Evolutionary conservation across 176 grass and related monocot genomes (phyloP), one percentile per base, ranked within the genome.

Genomic region (Aegilops umbellulata): DNA sequence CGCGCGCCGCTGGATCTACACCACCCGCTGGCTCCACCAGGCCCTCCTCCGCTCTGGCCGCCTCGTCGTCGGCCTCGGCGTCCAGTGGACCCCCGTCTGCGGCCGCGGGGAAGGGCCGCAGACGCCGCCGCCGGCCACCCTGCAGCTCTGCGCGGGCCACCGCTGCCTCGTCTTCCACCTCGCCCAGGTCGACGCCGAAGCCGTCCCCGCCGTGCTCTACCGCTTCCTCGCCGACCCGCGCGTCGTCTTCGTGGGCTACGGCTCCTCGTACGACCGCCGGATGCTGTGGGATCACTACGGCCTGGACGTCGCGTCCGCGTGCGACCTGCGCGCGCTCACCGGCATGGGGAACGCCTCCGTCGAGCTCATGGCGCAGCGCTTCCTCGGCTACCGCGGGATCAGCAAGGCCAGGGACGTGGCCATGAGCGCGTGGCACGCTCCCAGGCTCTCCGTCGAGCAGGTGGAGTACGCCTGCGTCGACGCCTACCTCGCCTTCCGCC

Each of bases 151-250:
- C 85, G 69, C 53, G 3, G 85, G 88, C 44, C 35, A 69, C 72
- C 42, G 82, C 24, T 83, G 82, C 80, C 82, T 91, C 30, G 51
- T 93, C n/a, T 88, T 88, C 76, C 88, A 91, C 32, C 66, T 93
- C 51, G 47, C 60, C n/a, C 73, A 22, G 1, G 74, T 74, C 82
- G 15, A 13, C 61, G 19, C 31, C 55, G 22, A 83, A 10, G 63
- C 34, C 20, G 16, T 83, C 26, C 77, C 65, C 15, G 6, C 13
- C 29, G 27, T 0, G 49, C 71, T 88, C 41, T 57, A 11, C 42
- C 57, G 44, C 10, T 83, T 90, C 47, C 70, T 93, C 53, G 73
- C 69, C 83, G 78, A 93, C 75, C 19, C 47, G 8, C 35, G 82
- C 9, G 36, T 93, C 78, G 67, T 79, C 58, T 91, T 93, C 63